Evolutionary conservation across 805 yeast genomes (phyloP).

Genomic region (Saccharomyces mikatae): DNA sequence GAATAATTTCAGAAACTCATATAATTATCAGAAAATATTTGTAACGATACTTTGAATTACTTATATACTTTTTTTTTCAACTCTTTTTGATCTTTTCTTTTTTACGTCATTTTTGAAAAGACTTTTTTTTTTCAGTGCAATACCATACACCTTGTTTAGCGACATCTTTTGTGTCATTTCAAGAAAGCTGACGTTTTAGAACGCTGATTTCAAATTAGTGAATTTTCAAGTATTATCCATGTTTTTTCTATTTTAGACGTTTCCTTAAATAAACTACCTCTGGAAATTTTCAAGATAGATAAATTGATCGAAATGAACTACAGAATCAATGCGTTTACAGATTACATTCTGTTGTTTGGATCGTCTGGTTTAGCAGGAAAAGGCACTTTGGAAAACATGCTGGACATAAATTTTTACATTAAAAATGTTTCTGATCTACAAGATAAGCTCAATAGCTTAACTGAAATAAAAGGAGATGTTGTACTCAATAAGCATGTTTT

Average conservation of each 20-base stretch:
- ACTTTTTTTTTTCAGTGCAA: background rate
- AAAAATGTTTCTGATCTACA: background rate
- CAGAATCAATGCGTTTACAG: conserved; percentile 2
- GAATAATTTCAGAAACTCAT: no score
- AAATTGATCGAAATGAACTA: background rate
- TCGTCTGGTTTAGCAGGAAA: conserved; percentile 20
- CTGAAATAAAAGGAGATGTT: conserved; percentile 1
- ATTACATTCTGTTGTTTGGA: conserved; percentile 15
- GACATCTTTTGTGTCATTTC: background rate
- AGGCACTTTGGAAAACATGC: conserved; percentile 8
- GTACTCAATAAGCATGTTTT: conserved; percentile 4
- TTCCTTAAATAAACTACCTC: background rate
- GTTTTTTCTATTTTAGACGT: background rate
- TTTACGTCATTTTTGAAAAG: background rate
- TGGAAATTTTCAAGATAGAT: background rate
- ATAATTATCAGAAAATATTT: no score
- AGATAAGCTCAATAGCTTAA: background rate
- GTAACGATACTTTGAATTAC: no score
- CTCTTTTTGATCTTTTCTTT: background rate
- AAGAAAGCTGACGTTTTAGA: background rate
- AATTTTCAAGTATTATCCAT: no score
- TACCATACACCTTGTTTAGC: no score
- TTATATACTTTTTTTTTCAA: no score
- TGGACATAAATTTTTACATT: conserved; percentile 7
- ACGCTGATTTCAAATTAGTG: no score